Evolutionary conservation across 768 basidiomycete species (phyloP).

Genomic region (Boletus pseudo-olivaceus): DNA sequence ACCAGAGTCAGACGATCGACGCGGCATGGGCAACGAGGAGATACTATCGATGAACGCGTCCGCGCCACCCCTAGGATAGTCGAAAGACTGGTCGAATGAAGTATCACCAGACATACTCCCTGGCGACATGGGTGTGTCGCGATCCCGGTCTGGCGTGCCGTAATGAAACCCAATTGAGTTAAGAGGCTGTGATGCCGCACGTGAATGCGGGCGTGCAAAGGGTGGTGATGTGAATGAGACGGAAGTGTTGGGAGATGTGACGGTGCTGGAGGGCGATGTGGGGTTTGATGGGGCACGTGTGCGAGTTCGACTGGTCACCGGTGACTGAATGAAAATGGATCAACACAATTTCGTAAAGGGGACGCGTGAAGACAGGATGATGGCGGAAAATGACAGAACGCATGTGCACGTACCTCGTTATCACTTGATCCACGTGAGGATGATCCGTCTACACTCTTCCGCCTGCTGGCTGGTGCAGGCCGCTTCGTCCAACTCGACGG

Average conservation of each 20-base stretch:
- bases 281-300: constrained; percentile 73
- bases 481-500: constrained; percentile 78
- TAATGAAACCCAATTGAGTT: constrained; percentile 41
- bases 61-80: constrained; percentile 31
- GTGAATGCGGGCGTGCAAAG: constrained; percentile 63
- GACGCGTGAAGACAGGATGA: neutral
- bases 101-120: constrained; percentile 35
- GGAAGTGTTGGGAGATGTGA: constrained; percentile 41
- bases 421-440: constrained; percentile 53
- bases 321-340: constrained; percentile 28
- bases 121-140: constrained; percentile 24
- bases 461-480: constrained; percentile 60
- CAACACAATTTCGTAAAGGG: constrained; percentile 5
- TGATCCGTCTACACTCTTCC: constrained; percentile 69
- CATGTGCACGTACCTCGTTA: constrained; percentile 54
- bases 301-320: constrained; percentile 42
- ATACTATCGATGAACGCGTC: constrained; percentile 46
- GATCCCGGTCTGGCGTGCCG: constrained; percentile 39
- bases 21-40: constrained; percentile 59
- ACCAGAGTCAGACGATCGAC: constrained; percentile 39
- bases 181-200: constrained; percentile 49
- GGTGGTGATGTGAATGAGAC: constrained; percentile 41
- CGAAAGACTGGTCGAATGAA: constrained; percentile 35
- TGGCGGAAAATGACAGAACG: neutral
- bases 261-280: constrained; percentile 34